Conservation (phyloP, 2,329 filamentous ascomycete species). For the Orbilia brochopaga region DNA sequence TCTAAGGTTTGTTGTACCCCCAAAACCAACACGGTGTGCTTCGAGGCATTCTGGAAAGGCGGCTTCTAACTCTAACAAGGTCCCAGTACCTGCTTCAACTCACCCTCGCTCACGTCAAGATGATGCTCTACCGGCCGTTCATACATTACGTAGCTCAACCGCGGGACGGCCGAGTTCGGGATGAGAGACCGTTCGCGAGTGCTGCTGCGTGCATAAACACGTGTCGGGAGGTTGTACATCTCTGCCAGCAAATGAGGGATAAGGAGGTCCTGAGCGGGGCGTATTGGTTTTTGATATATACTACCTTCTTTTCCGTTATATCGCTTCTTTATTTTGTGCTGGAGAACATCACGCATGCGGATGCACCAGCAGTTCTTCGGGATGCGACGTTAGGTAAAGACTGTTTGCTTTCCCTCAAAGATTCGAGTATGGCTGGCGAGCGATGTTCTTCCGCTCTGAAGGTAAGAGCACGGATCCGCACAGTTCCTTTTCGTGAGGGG, state of each 20-base stretch:
- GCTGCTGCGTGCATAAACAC: slow-evolving; percentile 68
- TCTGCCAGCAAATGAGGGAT: slow-evolving; percentile 77
- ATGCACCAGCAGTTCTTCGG: slow-evolving; percentile 77
- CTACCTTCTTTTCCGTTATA: slow-evolving; percentile 79
- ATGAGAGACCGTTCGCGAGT: slow-evolving; percentile 79
- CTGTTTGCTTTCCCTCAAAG: slow-evolving; percentile 77
- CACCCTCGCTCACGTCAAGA: slow-evolving; percentile 81
- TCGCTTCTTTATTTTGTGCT: slow-evolving; percentile 79
- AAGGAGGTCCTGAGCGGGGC: slow-evolving; percentile 77
- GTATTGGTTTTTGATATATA: slow-evolving; percentile 87
- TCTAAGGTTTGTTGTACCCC: slow-evolving; percentile 51
- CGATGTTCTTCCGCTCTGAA: slow-evolving; percentile 78
- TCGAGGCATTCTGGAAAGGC: neutral
- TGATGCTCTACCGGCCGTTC: slow-evolving; percentile 82
- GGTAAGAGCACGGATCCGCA: slow-evolving; percentile 60
- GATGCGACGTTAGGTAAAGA: slow-evolving; percentile 86
- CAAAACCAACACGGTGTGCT: neutral
- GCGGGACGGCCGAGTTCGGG: slow-evolving; percentile 60
- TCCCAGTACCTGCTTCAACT: slow-evolving; percentile 77
- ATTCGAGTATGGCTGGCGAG: slow-evolving; percentile 86
- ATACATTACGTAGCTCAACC: slow-evolving; percentile 79
- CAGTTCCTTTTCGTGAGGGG: neutral
- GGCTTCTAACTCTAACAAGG: slow-evolving; percentile 56
- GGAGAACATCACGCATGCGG: slow-evolving; percentile 77
- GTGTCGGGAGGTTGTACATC: slow-evolving; percentile 75